Conservation (phyloP, 2,329 filamentous ascomycete genomes). For the Venturia effusa region DNA sequence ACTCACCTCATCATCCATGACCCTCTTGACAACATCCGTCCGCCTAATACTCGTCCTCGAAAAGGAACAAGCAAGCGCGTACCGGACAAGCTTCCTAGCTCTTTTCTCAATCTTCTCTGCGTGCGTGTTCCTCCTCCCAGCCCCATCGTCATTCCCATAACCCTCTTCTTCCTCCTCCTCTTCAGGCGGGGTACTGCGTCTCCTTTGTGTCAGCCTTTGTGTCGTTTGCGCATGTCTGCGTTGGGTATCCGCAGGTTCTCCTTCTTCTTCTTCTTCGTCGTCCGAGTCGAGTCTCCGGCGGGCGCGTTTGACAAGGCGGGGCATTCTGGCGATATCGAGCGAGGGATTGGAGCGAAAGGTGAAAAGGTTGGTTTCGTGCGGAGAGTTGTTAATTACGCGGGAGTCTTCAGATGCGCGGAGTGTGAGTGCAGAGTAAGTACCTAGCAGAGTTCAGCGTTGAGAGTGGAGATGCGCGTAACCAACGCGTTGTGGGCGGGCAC, state of each 20-base stretch:
- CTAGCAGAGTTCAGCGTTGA: no score
- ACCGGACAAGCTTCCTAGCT: conserved; percentile 51
- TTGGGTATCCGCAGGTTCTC: neutral
- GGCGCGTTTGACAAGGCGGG: neutral
- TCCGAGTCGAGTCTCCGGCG: neutral
- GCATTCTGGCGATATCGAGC: neutral
- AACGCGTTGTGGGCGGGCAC: neutral
- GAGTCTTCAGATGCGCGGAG: no score
- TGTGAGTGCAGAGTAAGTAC: neutral
- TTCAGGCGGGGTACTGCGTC: neutral
- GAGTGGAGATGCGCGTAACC: neutral
- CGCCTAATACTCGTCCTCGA: conserved; percentile 43
- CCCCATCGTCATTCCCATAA: neutral
- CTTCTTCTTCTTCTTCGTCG: neutral
- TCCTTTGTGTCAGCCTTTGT: neutral
- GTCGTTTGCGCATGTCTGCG: neutral
- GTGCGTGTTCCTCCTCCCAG: neutral
- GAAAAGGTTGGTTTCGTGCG: no score
- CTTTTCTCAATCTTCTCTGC: conserved; percentile 25
- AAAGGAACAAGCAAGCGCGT: conserved; percentile 51
- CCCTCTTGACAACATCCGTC: conserved; percentile 46
- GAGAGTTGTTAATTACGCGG: no score
- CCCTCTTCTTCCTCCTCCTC: neutral
- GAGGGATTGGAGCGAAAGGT: no score
- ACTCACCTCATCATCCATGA: conserved; percentile 14